These are phyloP conservation scores for Erythrobasidium hasegawianum DNA, from an alignment of 1,284 basidiomycete species.

Conservation along the genomic window DNA sequence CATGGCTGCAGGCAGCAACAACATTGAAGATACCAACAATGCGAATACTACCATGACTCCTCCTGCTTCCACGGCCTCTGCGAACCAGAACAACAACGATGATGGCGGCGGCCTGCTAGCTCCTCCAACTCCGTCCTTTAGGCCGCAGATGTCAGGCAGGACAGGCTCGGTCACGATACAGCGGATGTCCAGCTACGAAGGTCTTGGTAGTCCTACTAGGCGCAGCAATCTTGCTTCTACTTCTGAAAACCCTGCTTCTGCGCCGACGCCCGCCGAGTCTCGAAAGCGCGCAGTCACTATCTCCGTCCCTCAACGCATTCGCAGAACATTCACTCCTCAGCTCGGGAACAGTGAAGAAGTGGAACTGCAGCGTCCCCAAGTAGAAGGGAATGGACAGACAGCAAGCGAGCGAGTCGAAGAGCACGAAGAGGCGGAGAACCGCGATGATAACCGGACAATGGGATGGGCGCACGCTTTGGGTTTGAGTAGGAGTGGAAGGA, in stretches of 20 bases:
- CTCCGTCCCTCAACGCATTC: not conserved
- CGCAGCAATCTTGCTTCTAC: not conserved
- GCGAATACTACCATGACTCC: too few species aligned
- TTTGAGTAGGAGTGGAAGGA: not conserved
- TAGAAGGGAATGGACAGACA: not conserved
- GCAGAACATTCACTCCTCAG: not conserved
- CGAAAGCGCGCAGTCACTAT: not conserved
- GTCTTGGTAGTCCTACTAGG: not conserved
- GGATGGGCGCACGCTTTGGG: not conserved
- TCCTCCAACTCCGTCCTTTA: not conserved
- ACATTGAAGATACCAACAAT: too few species aligned
- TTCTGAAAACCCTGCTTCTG: not conserved
- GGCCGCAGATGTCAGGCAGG: not conserved
- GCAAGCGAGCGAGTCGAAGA: not conserved
- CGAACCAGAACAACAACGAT: too few species aligned
- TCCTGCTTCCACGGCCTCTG: too few species aligned
- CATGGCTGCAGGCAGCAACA: too few species aligned
- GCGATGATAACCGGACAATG: not conserved
- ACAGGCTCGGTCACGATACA: constrained; percentile 1
- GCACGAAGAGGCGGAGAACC: not conserved
- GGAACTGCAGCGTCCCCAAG: not conserved
- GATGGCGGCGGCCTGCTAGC: constrained; percentile 2
- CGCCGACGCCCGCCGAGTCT: not conserved
- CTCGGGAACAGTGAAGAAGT: not conserved
- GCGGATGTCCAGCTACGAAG: not conserved